A percentile compares a stretch with the other conserved stretches of the same genome.
Evolutionary conservation across 768 basidiomycete species (phyloP).

Genomic region (Mycena maculata): DNA sequence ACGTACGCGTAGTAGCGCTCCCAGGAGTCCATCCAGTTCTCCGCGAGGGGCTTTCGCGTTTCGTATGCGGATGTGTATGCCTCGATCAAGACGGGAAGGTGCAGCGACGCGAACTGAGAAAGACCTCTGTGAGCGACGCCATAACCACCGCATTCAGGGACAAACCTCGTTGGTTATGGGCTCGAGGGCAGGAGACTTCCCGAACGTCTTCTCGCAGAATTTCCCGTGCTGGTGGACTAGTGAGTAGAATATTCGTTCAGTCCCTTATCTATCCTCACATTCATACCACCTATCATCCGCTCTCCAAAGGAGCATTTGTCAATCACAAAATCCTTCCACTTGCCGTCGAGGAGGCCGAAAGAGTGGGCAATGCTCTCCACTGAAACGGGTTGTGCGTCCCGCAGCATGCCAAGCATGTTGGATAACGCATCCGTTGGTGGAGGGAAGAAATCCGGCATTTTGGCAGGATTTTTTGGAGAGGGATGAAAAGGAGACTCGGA

Average conservation of each 20-base stretch:
- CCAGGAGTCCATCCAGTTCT: conserved; percentile 29
- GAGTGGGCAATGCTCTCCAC: conserved; percentile 15
- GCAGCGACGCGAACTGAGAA: conserved; percentile 11
- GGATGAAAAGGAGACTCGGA: background rate
- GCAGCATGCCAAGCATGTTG: conserved; percentile 10
- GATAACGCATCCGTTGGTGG: conserved; percentile 20
- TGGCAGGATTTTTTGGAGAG: background rate
- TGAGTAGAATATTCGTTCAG: background rate
- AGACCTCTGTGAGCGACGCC: background rate
- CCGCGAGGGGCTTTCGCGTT: conserved; percentile 15
- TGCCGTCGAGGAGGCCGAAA: conserved; percentile 25
- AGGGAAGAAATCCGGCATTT: conserved; percentile 19
- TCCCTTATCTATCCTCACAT: background rate
- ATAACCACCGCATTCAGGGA: background rate
- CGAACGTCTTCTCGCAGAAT: conserved; percentile 23
- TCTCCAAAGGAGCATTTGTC: conserved; percentile 17
- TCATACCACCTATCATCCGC: conserved; percentile 22
- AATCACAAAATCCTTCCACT: conserved; percentile 28
- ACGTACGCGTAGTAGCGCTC: conserved; percentile 26
- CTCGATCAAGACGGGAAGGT: conserved; percentile 19
- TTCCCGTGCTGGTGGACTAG: conserved; percentile 18
- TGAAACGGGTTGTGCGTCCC: conserved; percentile 8
- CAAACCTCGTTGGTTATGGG: conserved; percentile 26
- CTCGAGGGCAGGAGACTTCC: conserved; percentile 18
- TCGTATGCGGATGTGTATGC: conserved; percentile 18